Conservation (phyloP, 768 basidiomycete genomes). For the Boletus coccyginus region DNA sequence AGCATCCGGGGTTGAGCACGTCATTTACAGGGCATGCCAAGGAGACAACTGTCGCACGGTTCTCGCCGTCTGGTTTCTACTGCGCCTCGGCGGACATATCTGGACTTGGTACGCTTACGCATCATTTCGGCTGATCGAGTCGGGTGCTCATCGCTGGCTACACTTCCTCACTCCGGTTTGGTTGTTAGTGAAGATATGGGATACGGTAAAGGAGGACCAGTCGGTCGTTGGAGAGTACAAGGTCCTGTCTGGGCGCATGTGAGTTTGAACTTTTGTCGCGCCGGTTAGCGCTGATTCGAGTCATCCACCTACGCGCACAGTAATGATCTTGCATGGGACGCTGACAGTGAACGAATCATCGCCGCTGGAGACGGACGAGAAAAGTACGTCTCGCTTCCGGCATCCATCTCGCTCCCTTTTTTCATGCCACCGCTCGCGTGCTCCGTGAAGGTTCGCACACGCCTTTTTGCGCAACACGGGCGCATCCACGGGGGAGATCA, state of each 20-base stretch:
- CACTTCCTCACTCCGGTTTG: neutral
- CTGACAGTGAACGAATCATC: constrained; percentile 93
- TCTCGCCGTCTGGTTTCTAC: constrained; percentile 94
- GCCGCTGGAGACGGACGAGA: constrained; percentile 91
- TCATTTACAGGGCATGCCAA: constrained; percentile 81
- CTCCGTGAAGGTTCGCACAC: constrained; percentile 61
- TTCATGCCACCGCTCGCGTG: neutral
- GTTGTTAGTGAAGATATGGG: constrained; percentile 85
- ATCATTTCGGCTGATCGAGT: neutral
- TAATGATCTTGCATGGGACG: constrained; percentile 95
- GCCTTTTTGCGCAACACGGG: constrained; percentile 85
- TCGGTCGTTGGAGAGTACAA: constrained; percentile 78
- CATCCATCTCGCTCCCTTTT: neutral
- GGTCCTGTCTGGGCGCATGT: constrained; percentile 73
- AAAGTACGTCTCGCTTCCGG: constrained; percentile 45
- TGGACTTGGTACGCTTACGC: constrained; percentile 62
- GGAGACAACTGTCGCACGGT: constrained; percentile 82
- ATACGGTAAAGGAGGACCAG: constrained; percentile 83
- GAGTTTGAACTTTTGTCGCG: constrained; percentile 6
- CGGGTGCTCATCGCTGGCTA: neutral
- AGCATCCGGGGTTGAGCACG: constrained; percentile 66
- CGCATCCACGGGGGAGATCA: constrained; percentile 82
- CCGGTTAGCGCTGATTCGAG: neutral
- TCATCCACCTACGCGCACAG: constrained; percentile 36
- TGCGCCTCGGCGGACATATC: constrained; percentile 85